Conservation (phyloP, 2,329 filamentous ascomycete species). For the Aspergillus luchuensis region DNA sequence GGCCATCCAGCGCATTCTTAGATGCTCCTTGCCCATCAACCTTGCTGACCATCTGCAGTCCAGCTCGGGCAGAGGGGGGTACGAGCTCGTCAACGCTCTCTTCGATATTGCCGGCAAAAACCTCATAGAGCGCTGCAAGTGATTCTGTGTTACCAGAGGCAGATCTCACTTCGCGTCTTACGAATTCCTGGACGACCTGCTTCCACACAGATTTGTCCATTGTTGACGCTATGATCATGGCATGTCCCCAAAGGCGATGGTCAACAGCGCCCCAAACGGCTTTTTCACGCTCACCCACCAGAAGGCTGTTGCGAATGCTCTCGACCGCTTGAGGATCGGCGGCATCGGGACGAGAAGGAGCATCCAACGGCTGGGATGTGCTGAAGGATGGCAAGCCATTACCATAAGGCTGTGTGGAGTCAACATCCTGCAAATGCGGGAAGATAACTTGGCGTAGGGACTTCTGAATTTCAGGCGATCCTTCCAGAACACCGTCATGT, state of each 20-base stretch:
- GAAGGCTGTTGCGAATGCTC: constrained; percentile 70
- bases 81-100: constrained; percentile 96
- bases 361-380: constrained; percentile 40
- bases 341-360: constrained; percentile 60
- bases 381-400: constrained; percentile 32
- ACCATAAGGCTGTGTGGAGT: constrained; percentile 29
- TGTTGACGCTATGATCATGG: constrained; percentile 85
- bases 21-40: constrained; percentile 61
- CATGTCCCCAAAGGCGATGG: constrained; percentile 93
- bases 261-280: constrained; percentile 94
- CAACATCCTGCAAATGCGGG: constrained; percentile 52
- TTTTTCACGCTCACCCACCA: constrained; percentile 82
- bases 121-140: constrained; percentile 86
- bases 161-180: constrained; percentile 89
- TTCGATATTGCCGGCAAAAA: constrained; percentile 90
- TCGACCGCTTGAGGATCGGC: constrained; percentile 71
- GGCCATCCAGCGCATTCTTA: constrained; percentile 75
- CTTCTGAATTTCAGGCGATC: constrained; percentile 68
- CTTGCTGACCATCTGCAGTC: constrained; percentile 84
- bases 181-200: constrained; percentile 91
- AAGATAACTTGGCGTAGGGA: constrained; percentile 74
- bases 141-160: constrained; percentile 79
- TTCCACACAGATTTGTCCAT: constrained; percentile 76
- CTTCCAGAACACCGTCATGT: constrained; percentile 79
- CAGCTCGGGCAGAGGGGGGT: constrained; percentile 85